Evolutionary conservation across 768 basidiomycete species (phyloP).

Genomic region (Tylopilus vinaceipallidus): DNA sequence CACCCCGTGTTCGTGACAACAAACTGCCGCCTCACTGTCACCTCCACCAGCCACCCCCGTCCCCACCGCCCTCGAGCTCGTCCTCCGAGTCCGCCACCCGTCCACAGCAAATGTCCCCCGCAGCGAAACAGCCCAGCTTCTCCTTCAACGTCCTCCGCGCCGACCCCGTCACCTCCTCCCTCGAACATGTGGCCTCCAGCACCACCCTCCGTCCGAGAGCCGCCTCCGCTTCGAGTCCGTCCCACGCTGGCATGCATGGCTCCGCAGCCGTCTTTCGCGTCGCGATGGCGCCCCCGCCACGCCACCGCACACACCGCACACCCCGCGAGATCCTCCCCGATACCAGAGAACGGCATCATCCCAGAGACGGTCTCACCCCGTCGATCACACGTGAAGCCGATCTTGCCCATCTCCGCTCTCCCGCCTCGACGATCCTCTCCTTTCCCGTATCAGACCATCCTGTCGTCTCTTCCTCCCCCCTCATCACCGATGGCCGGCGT

Average conservation of each 20-base stretch:
- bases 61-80: constrained; percentile 27
- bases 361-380: constrained; percentile 23
- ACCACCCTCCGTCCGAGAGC: constrained; percentile 37
- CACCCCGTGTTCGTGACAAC: background rate
- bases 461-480: constrained; percentile 17
- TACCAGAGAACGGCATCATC: constrained; percentile 25
- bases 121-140: constrained; percentile 21
- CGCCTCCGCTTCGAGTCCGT: constrained; percentile 5
- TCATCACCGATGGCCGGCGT: constrained; percentile 29
- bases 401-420: constrained; percentile 30
- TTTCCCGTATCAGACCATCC: constrained; percentile 34
- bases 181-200: constrained; percentile 45
- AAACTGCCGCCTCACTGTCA: background rate
- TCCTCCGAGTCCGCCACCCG: constrained; percentile 29
- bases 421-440: constrained; percentile 33
- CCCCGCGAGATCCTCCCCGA: constrained; percentile 27
- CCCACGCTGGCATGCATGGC: constrained; percentile 31
- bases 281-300: constrained; percentile 25
- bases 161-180: constrained; percentile 39
- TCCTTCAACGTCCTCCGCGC: constrained; percentile 48
- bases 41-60: constrained; percentile 15
- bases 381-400: constrained; percentile 32
- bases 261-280: constrained; percentile 40
- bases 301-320: constrained; percentile 17
- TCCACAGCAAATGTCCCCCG: constrained; percentile 14